Percentiles rank a stretch among this genome's conserved stretches.
Conservation (phyloP, 495 filamentous ascomycete genomes). For the Alectoria sarmentosa region DNA sequence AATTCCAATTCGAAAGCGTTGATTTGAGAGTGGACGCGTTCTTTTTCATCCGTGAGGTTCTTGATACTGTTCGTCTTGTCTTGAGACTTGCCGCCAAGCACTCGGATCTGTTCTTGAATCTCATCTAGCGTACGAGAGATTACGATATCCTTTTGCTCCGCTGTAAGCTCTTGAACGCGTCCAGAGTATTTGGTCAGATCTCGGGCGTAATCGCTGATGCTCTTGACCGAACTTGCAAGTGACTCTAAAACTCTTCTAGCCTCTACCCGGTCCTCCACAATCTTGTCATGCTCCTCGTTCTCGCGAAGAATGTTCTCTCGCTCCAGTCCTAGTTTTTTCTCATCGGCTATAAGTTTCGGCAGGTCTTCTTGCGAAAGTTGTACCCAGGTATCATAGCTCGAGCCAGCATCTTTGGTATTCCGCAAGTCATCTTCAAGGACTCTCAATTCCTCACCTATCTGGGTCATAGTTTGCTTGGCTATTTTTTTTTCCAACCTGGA, state of each 20-base stretch:
- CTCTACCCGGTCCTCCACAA: conserved; percentile 55
- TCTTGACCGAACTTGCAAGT: conserved; percentile 65
- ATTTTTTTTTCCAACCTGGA: conserved; percentile 55
- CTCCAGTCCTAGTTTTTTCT: conserved; percentile 45
- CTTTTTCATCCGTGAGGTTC: conserved; percentile 60
- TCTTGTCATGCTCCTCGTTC: conserved; percentile 66
- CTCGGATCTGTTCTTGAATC: conserved; percentile 67
- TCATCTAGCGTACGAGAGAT: conserved; percentile 65
- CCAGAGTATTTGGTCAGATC: conserved; percentile 62
- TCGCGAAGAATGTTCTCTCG: conserved; percentile 53
- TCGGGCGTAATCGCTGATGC: conserved; percentile 61
- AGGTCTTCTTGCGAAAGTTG: conserved; percentile 64
- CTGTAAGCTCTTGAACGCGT: conserved; percentile 62
- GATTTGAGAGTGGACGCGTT: conserved; percentile 59
- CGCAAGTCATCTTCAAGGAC: conserved; percentile 48
- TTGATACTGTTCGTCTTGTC: conserved; percentile 52
- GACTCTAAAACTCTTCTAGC: conserved; percentile 68
- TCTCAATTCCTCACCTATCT: conserved; percentile 47
- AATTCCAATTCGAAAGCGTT: conserved; percentile 63
- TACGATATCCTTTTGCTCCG: conserved; percentile 61
- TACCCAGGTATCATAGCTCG: conserved; percentile 65
- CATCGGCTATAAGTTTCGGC: conserved; percentile 57
- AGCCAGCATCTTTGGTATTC: conserved; percentile 49
- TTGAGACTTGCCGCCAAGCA: conserved; percentile 59
- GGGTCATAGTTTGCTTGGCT: conserved; percentile 45